Evolutionary conservation across 352 stramenopile genomes (phyloP).

Genomic region (Aphanomyces euteiches): DNA sequence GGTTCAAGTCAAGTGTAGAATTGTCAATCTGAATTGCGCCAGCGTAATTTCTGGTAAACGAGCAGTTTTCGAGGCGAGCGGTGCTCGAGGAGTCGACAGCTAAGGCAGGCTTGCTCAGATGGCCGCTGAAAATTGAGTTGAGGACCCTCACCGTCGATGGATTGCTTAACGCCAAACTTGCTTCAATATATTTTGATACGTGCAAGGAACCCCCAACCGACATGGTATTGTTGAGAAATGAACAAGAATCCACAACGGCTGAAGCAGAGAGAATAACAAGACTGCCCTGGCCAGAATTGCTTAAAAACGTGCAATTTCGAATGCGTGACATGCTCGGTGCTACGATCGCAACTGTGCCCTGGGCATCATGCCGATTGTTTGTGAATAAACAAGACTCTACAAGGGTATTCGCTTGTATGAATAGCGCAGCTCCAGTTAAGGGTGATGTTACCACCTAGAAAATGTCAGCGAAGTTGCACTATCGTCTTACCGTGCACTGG

Average conservation of each 20-base stretch:
- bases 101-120: not conserved
- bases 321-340: not conserved
- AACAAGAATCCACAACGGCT: not conserved
- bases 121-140: not conserved
- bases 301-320: not conserved
- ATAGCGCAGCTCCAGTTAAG: not conserved
- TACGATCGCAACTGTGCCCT: constrained; percentile 1
- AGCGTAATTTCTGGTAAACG: not conserved
- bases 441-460: not conserved
- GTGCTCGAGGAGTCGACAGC: not conserved
- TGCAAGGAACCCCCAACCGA: not conserved
- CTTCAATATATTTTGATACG: not conserved
- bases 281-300: not conserved
- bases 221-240: not conserved
- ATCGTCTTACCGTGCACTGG: not conserved
- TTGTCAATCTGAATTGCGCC: not conserved
- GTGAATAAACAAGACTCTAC: not conserved
- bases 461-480: too few species aligned
- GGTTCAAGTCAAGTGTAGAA: not conserved
- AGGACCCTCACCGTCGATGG: not conserved
- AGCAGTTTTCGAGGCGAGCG: not conserved
- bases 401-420: not conserved
- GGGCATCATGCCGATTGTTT: not conserved
- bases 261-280: constrained; percentile 6
- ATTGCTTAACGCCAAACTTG: not conserved